Evolutionary conservation across 495 filamentous ascomycete genomes (phyloP).

Genomic region (Daldinia concentrica): DNA sequence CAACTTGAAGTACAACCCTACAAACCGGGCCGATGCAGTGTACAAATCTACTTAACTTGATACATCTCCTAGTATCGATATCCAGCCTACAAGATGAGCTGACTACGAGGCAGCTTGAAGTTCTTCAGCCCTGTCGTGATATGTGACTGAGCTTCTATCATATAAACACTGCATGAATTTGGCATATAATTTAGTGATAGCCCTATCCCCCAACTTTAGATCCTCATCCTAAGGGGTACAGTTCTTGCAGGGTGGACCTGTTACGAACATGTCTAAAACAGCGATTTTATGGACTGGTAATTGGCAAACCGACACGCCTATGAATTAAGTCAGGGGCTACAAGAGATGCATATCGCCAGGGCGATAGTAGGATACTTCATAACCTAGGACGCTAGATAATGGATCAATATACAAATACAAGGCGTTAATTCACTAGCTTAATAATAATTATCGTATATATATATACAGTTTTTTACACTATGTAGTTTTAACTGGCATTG

Average conservation of each 20-base stretch:
- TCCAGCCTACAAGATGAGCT: constrained; percentile 2
- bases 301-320: background rate
- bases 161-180: background rate
- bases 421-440: background rate
- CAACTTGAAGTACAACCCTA: constrained; percentile 19
- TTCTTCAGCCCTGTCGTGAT: constrained; percentile 29
- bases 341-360: background rate
- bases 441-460: background rate
- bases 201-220: background rate
- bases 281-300: background rate
- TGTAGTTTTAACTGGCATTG: background rate
- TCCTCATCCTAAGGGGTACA: background rate
- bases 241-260: background rate
- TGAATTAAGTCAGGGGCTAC: background rate
- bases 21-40: constrained; percentile 31
- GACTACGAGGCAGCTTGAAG: background rate
- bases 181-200: background rate
- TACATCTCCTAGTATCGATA: background rate
- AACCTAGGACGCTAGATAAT: background rate
- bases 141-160: constrained; percentile 4
- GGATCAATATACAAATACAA: constrained; percentile 1
- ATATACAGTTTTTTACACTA: background rate
- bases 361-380: constrained; percentile 9
- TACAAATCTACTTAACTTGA: constrained; percentile 15
- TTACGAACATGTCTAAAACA: constrained; percentile 29